Evolutionary conservation across 345 rosid genomes (phyloP).

Genomic region (Boechera retrofracta): DNA sequence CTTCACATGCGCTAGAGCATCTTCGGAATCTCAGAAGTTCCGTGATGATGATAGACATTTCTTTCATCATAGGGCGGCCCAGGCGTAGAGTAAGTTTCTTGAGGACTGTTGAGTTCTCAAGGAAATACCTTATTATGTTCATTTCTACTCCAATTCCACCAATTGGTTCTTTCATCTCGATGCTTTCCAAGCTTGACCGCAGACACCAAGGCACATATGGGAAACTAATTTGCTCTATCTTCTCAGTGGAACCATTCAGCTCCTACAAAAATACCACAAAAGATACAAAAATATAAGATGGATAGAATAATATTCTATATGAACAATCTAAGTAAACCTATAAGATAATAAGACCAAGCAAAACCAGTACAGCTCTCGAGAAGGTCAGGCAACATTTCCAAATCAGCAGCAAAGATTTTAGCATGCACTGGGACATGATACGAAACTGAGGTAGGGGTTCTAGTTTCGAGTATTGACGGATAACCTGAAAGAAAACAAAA

Average conservation of each 20-base stretch:
- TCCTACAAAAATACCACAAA: constrained; percentile 1
- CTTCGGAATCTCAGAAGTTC: constrained; percentile 10
- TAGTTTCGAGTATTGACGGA: not conserved
- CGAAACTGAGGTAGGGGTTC: constrained; percentile 8
- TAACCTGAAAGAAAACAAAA: not conserved
- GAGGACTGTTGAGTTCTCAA: constrained; percentile 13
- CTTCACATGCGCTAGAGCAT: constrained; percentile 14
- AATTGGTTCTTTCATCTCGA: not conserved
- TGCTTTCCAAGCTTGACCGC: not conserved
- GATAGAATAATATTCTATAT: too few species aligned
- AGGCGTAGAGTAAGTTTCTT: constrained; percentile 9
- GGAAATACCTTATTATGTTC: constrained; percentile 13
- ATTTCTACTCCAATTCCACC: not conserved
- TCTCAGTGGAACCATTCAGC: not conserved
- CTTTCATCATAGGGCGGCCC: not conserved
- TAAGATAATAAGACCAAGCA: not conserved
- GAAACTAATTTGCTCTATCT: not conserved
- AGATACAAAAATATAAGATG: too few species aligned
- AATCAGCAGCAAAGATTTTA: not conserved
- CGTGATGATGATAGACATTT: constrained; percentile 1
- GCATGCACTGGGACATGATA: not conserved
- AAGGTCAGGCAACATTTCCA: constrained; percentile 6
- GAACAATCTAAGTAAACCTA: not conserved
- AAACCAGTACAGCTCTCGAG: constrained; percentile 16
- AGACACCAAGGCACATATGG: constrained; percentile 15